Evolutionary conservation across 345 rosid species (phyloP), one percentile per base, ranked within the genome.

Genomic region (Heritiera fomes): DNA sequence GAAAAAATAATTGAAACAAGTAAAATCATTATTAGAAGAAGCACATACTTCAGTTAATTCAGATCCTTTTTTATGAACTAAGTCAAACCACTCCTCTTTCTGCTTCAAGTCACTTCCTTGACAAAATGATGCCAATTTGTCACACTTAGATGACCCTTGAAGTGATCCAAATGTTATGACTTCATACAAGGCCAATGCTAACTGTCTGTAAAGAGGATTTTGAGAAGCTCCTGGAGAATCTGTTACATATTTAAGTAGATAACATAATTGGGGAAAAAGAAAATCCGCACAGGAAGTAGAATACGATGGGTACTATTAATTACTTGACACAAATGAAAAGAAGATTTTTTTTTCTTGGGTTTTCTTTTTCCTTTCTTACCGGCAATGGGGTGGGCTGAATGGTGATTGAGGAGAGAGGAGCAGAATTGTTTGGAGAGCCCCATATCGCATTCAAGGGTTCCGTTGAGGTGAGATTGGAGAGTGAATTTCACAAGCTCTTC

Each of bases 101-200:
- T 80, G 63, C 75, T 79, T 76, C 77, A 56, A 61, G 61, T 71
- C 77, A 77, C 41, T 8, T 9, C 49, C 84, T 43, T 78, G 71
- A 55, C 28, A 46, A 10, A 72, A 61, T 11, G 68, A 60, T 23
- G 40, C 52, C 17, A 17, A 17, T 9, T 52, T 50, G 63, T 49
- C 46, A 62, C 38, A 15, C 14, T 15, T 40, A 47, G 45, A 65
- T 11, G 66, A 34, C 8, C 69, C 84, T 71, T 58, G 47, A 7
- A 75, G 78, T 45, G 28, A 75, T 9, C 83, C 82, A 47, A 80
- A 86, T 45, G 81, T 67, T 59, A 89, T 69, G 72, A 71, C 81
- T 73, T 86, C 90, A 50, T 83, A 79, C 62, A 93, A 62, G 70
- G 87, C 80, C 30, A 60, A 73, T 53, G 43, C 90, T 60, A 91